Base-by-base conservation (phyloP, 306 rosid species). In the Rubus parviflorus region DNA sequence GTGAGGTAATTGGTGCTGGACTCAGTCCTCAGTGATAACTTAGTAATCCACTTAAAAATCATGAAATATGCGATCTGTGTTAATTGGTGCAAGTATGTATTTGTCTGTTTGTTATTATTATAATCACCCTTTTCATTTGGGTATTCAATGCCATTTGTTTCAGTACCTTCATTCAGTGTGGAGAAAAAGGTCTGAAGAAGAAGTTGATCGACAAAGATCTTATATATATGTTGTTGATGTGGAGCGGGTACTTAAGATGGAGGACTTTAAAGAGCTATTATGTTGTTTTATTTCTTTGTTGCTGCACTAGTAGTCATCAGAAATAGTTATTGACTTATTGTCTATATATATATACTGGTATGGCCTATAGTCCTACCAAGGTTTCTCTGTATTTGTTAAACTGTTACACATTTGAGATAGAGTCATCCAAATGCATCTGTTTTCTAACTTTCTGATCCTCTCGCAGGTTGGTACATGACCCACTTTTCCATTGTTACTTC, bases 181-280 rank as follows among this genome's bases (percentile, higher is more conserved):
- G 98, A 84, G 61, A 85, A 90, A 85, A 86, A 92, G 90, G 86
- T 94, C 86, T 82, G 97, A 87, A 70, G 98, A 92, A 88, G 90
- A 90, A 20, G 85, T 89, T 77, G 81, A n/a, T n/a, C n/a, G n/a
- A 90, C 75, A 90, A 92, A 83, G 90, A 90, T 75, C 84, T 85
- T 42, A 45, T 94, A 74, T n/a, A n/a, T 86, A 88, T 81, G 66
- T 79, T 79, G 89, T 94, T 83, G 45, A 73, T 37, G 93, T 94
- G 70, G 97, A 94, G 68, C 78, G 86, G 43, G 86, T 94, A 57
- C 91, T 92, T 72, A 97, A 94, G 75, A 85, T 90, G 85, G 97
- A 90, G 81, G 95, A 92, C 79, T 89, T 92, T 68, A 84, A 89
- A 81, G 97, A 94, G 96, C 97, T 94, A 73, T 61, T n/a, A 3